Conservation (phyloP, 108 stramenopile species). For the Parietichytrium sp. region DNA sequence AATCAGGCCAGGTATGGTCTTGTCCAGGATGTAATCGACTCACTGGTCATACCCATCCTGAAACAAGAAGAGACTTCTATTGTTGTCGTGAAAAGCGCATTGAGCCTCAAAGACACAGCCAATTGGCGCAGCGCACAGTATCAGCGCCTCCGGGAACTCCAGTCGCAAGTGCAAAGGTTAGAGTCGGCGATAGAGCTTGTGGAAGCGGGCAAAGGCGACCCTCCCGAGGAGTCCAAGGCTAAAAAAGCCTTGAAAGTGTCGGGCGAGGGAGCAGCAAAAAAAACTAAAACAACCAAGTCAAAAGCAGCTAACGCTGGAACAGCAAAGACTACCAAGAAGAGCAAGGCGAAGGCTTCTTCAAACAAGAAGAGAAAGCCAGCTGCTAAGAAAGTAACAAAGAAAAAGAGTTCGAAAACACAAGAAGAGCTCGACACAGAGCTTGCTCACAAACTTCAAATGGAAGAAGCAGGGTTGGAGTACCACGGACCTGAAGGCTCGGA, state of each 20-base stretch:
- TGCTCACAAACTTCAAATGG: not conserved
- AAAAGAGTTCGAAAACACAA: not conserved
- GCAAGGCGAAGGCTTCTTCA: not conserved
- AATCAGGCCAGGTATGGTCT: slow-evolving; percentile 2
- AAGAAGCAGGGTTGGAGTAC: not conserved
- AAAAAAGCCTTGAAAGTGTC: too few relatives aligned
- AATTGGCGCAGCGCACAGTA: not conserved
- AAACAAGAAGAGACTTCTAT: slow-evolving; percentile 12
- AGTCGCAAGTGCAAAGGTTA: not conserved
- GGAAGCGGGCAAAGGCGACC: not conserved
- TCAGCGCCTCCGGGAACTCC: not conserved
- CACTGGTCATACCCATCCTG: slow-evolving; percentile 10
- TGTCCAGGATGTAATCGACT: not conserved
- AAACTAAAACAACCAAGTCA: too few relatives aligned
- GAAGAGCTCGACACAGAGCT: slow-evolving; percentile 30
- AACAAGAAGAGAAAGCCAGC: not conserved
- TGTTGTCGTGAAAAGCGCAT: slow-evolving; percentile 25
- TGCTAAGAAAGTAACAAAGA: slow-evolving; percentile 9
- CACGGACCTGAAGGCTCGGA: not conserved
- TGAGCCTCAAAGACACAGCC: not conserved
- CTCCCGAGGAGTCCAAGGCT: too few relatives aligned
- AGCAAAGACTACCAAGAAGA: not conserved
- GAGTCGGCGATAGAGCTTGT: not conserved
- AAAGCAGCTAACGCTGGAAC: not conserved
- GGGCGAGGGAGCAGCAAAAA: too few relatives aligned